Base-by-base conservation (phyloP, 2,329 filamentous ascomycete genomes). In the Alternaria alternata region DNA sequence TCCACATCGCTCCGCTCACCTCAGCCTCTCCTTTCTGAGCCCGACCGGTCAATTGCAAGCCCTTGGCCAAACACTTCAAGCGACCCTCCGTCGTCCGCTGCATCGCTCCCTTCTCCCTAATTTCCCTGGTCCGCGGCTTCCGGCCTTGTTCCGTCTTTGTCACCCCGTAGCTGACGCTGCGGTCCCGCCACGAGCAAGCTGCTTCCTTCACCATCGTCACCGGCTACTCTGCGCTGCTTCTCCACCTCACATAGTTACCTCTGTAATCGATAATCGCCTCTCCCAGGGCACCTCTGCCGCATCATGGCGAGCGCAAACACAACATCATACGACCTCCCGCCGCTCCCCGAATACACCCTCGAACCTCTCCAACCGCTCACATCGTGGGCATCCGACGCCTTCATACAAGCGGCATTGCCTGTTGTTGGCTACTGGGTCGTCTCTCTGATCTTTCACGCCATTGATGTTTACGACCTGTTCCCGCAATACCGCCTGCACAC, bases 401-500 rank as follows among this genome's bases (percentile, higher is more conserved):
- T 91, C 79, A 82, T 97, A 28, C 88, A 91, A 46, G 84, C 96
- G 60, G 78, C 94, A 47, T 82, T 91, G 14, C 94, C 94, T 30
- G 86, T 97, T 62, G 77, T 92, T 70, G 91, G 90, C 59, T 99
- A 99, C 85, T 99, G 95, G 95, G 80, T 82, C 22, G 81, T 96
- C 32, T 98, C 94, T 20, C 81, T 92, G 77, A 81, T 94, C 76
- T 99, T 96, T 82, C 94, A 98, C 83, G 75, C 89, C 69, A 89
- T 98, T 73, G 95, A 99, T 80, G 83, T 89, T 59, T 89, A 89
- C 80, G 92, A 97, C 78, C 82, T 94, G 38, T 96, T 94, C 78
- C 90, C 94, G 18, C 88, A 96, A 72, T 97, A 98, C 81, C 91
- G 95, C 64, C 85, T 99, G 42, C 95, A 99, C 81, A 98, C 95